Base-by-base conservation (phyloP, 2,329 filamentous ascomycete genomes). In the Leptographium galeiforme region DNA sequence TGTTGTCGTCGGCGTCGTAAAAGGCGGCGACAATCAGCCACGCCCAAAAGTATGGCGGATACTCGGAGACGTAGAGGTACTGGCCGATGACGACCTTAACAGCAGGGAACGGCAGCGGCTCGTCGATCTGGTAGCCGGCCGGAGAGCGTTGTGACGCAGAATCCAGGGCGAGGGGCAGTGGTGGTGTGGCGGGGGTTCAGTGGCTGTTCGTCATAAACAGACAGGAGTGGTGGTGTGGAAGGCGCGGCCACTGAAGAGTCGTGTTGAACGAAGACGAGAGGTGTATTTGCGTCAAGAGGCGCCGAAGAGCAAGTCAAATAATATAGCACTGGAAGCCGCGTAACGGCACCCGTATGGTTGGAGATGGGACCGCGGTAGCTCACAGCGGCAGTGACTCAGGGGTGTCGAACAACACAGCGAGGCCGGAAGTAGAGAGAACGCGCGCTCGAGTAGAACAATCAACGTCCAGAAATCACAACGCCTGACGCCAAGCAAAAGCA, bases 21-120 rank as follows among this genome's bases (percentile, higher is more conserved):
- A 76, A 77, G 1, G 68, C 68, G 0, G 67, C 73, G 14, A 74
- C 64, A 25, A 74, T 64, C 48, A 77, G 65, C 67, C 68, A 75
- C 16, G 69, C 72, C 70, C 72, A 76, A 55, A 60, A 67, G 8
- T 33, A 40, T 0, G 61, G 30, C 12, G 25, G 63, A 4, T 62
- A 60, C 30, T 64, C 61, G 2, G 60, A 62, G 16, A 63, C 65
- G 10, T 63, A 56, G 50, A 67, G 59, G 46, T 70, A 64, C 58
- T 75, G 72, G 18, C 69, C 72, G 50, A 76, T 66, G 57, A 72
- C 58, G 33, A 75, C 65, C 55, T 71, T 72, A 3, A 67, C 68
- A 13, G 74, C 74, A 3, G 74, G 71, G 46, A 63, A 60, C 3
- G 74, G 74, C 18, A 77, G 48, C 4, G 55, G 41, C 8, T 50